Percentiles rank a stretch among this genome's conserved stretches.
Conservation (phyloP, 2,329 filamentous ascomycete genomes). For the Alternaria novae-zelandiae region DNA sequence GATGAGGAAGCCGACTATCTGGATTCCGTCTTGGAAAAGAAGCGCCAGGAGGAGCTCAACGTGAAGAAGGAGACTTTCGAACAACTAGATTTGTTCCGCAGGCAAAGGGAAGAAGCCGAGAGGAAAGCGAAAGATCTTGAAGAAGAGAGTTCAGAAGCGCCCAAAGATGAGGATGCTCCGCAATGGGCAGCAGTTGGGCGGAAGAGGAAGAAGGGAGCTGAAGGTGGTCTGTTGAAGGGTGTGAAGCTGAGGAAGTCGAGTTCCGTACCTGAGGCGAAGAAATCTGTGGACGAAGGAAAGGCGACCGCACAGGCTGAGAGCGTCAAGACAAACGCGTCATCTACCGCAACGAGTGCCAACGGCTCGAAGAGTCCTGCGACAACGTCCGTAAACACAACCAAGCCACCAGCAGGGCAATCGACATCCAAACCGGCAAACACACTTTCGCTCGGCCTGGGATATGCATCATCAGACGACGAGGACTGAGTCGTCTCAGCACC, state of each 20-base stretch:
- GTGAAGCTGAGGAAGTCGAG: constrained; percentile 54
- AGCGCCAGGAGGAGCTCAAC: constrained; percentile 62
- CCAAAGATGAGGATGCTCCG: constrained; percentile 49
- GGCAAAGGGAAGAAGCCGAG: constrained; percentile 65
- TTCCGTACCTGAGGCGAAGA: constrained; percentile 21
- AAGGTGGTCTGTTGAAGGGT: constrained; percentile 47
- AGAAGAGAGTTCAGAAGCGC: constrained; percentile 45
- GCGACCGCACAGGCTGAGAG: neutral
- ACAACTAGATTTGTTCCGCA: constrained; percentile 64
- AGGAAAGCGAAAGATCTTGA: constrained; percentile 49
- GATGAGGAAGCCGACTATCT: constrained; percentile 82
- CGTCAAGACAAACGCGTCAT: neutral
- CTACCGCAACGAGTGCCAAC: neutral
- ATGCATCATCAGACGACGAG: constrained; percentile 55
- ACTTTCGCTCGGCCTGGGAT: constrained; percentile 47
- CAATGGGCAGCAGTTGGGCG: constrained; percentile 58
- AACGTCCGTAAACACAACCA: neutral
- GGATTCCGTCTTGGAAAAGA: constrained; percentile 63
- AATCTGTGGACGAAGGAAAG: neutral
- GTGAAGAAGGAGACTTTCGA: constrained; percentile 65
- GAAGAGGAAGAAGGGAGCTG: constrained; percentile 59
- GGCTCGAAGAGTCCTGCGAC: neutral
- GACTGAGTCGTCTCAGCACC: constrained; percentile 15
- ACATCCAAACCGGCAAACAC: constrained; percentile 21
- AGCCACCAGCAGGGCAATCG: constrained; percentile 18